These are phyloP conservation scores for Aspergillus arachidicola DNA, from an alignment of 2,329 filamentous ascomycete species.

Conservation along the genomic window DNA sequence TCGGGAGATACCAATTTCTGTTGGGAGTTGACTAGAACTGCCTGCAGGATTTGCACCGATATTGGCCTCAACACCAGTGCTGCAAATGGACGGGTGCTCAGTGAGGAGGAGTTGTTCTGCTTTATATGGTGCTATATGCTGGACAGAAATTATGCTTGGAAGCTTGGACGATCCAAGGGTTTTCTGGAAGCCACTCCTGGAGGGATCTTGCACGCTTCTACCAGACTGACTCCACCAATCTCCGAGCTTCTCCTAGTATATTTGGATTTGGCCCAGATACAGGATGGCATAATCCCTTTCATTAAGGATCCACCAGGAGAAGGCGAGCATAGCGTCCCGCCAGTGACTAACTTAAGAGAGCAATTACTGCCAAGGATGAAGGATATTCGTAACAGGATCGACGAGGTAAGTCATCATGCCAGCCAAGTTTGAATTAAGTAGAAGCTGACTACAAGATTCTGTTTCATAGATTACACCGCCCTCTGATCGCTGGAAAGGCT, in stretches of 20 bases:
- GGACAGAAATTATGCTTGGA: constrained; percentile 27
- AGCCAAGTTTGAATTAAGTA: too few species aligned
- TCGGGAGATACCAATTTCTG: constrained; percentile 22
- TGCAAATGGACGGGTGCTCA: background rate
- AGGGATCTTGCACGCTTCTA: background rate
- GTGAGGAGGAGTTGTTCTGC: constrained; percentile 25
- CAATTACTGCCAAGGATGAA: constrained; percentile 18
- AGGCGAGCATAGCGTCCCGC: background rate
- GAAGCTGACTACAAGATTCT: background rate
- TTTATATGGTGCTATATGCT: constrained; percentile 27
- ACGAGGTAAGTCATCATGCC: constrained; percentile 7
- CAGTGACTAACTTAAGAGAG: background rate
- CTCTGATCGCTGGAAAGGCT: constrained; percentile 21
- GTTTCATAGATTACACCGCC: constrained; percentile 15
- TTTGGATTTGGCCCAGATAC: constrained; percentile 22
- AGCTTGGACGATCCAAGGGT: constrained; percentile 14
- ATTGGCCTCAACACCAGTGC: constrained; percentile 12
- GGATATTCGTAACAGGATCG: constrained; percentile 14
- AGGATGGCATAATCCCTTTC: constrained; percentile 20
- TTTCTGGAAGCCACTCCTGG: constrained; percentile 4
- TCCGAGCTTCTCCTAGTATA: constrained; percentile 21
- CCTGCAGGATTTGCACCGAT: constrained; percentile 23
- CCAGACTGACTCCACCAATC: constrained; percentile 8
- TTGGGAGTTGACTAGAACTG: constrained; percentile 22
- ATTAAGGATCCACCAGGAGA: background rate